Evolutionary conservation across 1,139 yeast species (phyloP), one percentile per base, ranked within the genome.

Genomic region (Suhomyces bokatorum): DNA sequence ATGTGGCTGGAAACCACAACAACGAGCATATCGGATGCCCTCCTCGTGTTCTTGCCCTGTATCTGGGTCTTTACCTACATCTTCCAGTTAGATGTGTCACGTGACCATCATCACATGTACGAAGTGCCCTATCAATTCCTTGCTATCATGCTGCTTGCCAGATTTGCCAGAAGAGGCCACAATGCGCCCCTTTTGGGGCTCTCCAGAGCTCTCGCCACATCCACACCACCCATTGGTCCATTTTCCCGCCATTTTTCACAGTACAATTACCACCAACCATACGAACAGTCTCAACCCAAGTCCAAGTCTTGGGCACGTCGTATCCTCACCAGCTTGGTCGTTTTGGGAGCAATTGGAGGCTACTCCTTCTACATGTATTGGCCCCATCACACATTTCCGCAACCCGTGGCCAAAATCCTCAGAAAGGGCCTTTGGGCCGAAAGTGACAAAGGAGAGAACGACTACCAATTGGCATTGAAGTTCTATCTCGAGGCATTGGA

Each of bases 381-480:
- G 85, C 88, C 88, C 11, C 79, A 78, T 48, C 80, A 76, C 56
- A 68, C 76, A 5, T 74, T 73, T 44, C 78, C 83, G 27, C 47
- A 69, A 50, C 57, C 67, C 41, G 96, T 90, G 11, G 95, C 96
- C 17, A 74, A 71, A 40, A 73, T 78, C 32, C 69, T 90, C 52
- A 73, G 96, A 36, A 79, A 82, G 56, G 97, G 87, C 0, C 67
- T 91, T 7, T 82, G 93, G 86, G 93, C 95, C 2, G 97, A 91
- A 62, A 77, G 86, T 43, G 87, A 84, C 35, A 78, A 77, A 43
- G 87, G 86, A 16, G 84, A 80, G 39, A 75, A 80, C 45, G 81
- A 80, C 54, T 70, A 71, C 44, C 74, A 78, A 48, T 69, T 80
- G 47, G 96, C 97, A 0, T 68, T 89, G 49, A 77, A 79, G 50